Percentiles rank a stretch among this genome's conserved stretches.
phyloP scores from a whole-genome alignment of 2,329 filamentous ascomycete species.

The Trichoderma sp. region DNA sequence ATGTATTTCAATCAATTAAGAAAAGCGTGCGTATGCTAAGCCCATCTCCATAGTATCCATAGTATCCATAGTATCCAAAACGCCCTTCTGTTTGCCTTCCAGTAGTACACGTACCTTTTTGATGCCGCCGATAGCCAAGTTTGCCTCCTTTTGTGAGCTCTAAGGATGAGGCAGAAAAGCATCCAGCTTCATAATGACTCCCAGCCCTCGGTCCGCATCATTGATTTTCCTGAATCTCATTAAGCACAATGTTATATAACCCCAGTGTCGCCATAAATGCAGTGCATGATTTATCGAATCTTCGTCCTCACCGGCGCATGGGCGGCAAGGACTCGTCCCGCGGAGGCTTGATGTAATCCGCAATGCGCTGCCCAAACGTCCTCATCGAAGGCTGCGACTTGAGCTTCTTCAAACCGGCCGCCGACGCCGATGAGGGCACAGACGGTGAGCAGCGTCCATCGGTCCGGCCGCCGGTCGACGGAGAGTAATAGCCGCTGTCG shows the following conservation, averaged over 20 bases:
- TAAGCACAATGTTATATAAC: not conserved
- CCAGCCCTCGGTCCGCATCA: not conserved
- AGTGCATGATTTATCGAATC: not conserved
- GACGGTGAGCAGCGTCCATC: slow-evolving; percentile 6
- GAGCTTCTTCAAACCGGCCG: not conserved
- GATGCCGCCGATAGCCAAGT: not conserved
- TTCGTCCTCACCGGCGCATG: not conserved
- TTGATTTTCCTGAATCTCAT: not conserved
- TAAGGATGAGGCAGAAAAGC: not conserved
- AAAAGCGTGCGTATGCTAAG: not conserved
- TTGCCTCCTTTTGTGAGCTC: not conserved
- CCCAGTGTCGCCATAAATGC: not conserved
- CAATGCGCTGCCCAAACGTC: slow-evolving; percentile 22
- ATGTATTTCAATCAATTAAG: not conserved
- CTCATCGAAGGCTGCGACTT: slow-evolving; percentile 6
- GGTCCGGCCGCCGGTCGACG: slow-evolving; percentile 5
- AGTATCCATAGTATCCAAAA: not conserved
- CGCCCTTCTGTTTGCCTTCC: not conserved
- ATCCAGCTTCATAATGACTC: not conserved
- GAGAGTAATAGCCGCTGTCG: slow-evolving; percentile 25
- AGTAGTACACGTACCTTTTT: not conserved
- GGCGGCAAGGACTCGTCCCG: slow-evolving; percentile 2
- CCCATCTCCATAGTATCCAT: not conserved
- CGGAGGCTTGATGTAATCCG: slow-evolving; percentile 26
- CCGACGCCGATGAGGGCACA: slow-evolving; percentile 1